Base-by-base conservation (phyloP, 306 rosid species). In the Fragaria ananassa region DNA sequence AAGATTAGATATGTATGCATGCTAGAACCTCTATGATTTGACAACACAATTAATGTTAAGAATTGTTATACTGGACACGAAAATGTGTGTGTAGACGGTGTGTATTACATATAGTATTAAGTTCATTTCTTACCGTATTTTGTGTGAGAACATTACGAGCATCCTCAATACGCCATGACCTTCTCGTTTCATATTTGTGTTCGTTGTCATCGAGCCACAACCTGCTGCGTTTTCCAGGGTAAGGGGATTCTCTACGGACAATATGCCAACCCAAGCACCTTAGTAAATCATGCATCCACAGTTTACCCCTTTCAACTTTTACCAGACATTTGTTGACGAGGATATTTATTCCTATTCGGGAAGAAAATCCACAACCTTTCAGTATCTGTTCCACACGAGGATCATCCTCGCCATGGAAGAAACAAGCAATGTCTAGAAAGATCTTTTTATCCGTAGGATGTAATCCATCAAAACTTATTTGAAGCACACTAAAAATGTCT, bases 241-340 rank as follows among this genome's bases (percentile, higher is more conserved):
- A 0, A 0, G 77, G 76, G 15, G 44, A 78, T 34, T 78, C 2
- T 61, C 53, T 1, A 1, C 41, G 10, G 37, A 78, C 81, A 39
- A 71, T 71, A 4, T 37, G 19, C 4, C 56, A 51, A 50, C 81
- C 81, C 77, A 71, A 62, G 27, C 64, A 29, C 39, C 25, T 66
- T 1, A 78, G 45, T 60, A 78, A 78, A 50, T 78, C 81, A 71
- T 78, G 81, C 81, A 78, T 78, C 75, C 68, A 74, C 46, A 78
- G 17, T 57, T 78, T 37, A 25, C 9, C 29, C 2, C 18, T 44
- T 15, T 62, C 56, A 25, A 68, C 10, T 7, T 44, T 23, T 7
- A 67, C 27, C 23, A 78, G 77, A 50, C 46, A 62, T 8, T 71
- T 78, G 2, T 71, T 14, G 2, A 70, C 14, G 31, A 78, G 74